phyloP scores from a whole-genome alignment of 768 basidiomycete genomes.

The Suillus bovinus region DNA sequence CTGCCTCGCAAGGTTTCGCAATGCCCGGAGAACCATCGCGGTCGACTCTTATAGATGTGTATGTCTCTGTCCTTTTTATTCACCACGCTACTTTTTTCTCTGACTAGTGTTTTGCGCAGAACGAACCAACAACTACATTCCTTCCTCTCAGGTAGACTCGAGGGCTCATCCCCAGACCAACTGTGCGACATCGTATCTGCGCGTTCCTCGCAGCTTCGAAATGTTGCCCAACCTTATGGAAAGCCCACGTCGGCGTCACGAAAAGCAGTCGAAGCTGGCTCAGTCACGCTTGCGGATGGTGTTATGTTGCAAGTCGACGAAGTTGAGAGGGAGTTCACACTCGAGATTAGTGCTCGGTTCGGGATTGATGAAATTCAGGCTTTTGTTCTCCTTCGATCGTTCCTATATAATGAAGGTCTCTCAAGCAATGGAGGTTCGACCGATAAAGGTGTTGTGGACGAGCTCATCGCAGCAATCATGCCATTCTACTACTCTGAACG shows the following conservation, averaged over 20 bases:
- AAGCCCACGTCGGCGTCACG: constrained; percentile 67
- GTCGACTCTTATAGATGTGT: constrained; percentile 75
- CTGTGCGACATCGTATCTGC: constrained; percentile 57
- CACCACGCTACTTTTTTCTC: constrained; percentile 1
- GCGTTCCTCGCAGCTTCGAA: constrained; percentile 56
- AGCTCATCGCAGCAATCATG: constrained; percentile 69
- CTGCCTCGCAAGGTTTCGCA: constrained; percentile 11
- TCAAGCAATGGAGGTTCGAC: constrained; percentile 50
- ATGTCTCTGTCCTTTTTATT: constrained; percentile 5
- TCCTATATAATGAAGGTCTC: constrained; percentile 75
- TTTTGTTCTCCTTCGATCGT: constrained; percentile 70
- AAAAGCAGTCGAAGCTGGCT: constrained; percentile 64
- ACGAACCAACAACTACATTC: constrained; percentile 67
- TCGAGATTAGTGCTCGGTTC: constrained; percentile 71
- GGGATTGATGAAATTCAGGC: constrained; percentile 83
- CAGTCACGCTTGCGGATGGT: constrained; percentile 68
- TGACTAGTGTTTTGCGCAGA: constrained; percentile 34
- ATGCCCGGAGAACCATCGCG: constrained; percentile 53
- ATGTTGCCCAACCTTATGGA: constrained; percentile 66
- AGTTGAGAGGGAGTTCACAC: constrained; percentile 66
- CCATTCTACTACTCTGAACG: constrained; percentile 84
- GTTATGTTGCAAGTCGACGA: constrained; percentile 63
- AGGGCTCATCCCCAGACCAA: constrained; percentile 59
- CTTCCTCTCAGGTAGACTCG: constrained; percentile 56
- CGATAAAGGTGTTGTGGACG: constrained; percentile 42